phyloP scores from a whole-genome alignment of 2,329 filamentous ascomycete species.

The Cercospora sp. region DNA sequence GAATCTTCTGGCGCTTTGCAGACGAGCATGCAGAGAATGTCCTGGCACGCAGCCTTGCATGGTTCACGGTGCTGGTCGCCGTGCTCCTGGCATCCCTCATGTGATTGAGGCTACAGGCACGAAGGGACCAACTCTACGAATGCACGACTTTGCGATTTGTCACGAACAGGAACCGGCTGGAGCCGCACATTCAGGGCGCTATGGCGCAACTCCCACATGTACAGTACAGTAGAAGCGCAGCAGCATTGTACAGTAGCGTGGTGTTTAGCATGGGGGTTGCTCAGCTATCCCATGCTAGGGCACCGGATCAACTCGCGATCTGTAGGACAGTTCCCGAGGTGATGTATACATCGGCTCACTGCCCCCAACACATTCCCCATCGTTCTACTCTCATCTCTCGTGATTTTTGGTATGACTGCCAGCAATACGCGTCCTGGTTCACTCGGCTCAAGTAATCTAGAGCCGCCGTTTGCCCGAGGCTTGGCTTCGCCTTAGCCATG shows the following conservation, averaged over 20 bases:
- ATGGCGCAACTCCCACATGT: neutral
- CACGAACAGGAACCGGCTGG: neutral
- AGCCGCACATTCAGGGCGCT: neutral
- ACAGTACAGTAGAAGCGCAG: neutral
- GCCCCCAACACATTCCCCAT: neutral
- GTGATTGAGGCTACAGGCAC: slow-evolving; percentile 16
- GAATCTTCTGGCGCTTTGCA: slow-evolving; percentile 34
- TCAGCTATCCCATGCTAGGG: neutral
- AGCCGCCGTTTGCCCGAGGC: slow-evolving; percentile 4
- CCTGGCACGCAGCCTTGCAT: slow-evolving; percentile 28
- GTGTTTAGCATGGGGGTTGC: neutral
- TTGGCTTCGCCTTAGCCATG: slow-evolving; percentile 6
- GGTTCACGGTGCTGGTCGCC: slow-evolving; percentile 28
- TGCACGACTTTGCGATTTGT: neutral
- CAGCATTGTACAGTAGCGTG: slow-evolving; percentile 4
- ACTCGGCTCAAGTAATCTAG: neutral
- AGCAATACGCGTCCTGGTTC: neutral
- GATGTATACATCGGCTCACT: neutral
- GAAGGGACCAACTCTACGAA: neutral
- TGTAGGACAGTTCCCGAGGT: neutral
- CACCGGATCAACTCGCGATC: slow-evolving; percentile 5
- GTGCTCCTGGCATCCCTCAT: slow-evolving; percentile 24
- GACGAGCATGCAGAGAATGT: slow-evolving; percentile 27
- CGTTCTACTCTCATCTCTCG: neutral
- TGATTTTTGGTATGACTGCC: neutral